Conservation (phyloP, 176 grass and related monocot species). For the Oryza coarctata region DNA sequence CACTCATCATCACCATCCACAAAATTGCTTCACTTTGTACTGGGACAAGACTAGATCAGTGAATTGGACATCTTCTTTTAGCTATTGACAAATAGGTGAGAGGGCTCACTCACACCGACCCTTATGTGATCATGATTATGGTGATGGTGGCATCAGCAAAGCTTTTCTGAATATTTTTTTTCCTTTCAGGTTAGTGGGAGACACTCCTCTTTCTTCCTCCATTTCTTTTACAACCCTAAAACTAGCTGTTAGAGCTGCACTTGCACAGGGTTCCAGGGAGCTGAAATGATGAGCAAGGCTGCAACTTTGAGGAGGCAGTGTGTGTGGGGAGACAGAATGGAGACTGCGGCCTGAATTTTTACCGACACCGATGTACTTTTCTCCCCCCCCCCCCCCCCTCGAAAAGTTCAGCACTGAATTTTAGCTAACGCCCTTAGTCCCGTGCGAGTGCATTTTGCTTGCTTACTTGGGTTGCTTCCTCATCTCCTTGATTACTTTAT, state of each 20-base stretch:
- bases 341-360: conserved; percentile 43
- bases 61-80: neutral
- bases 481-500: conserved; percentile 32
- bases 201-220: neutral
- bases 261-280: conserved; percentile 34
- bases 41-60: neutral
- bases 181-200: neutral
- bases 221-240: neutral
- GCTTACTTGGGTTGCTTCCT: conserved; percentile 3
- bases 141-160: neutral
- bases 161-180: neutral
- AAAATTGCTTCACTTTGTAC: neutral
- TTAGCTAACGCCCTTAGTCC: conserved; percentile 22
- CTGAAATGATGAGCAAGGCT: conserved; percentile 36
- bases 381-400: conserved; percentile 18
- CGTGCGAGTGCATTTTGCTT: neutral
- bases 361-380: conserved; percentile 33
- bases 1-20: neutral
- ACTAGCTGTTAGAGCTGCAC: conserved; percentile 33
- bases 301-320: conserved; percentile 15
- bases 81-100: conserved; percentile 9
- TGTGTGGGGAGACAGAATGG: conserved; percentile 35
- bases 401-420: conserved; percentile 64
- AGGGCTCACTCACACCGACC: conserved; percentile 17
- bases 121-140: conserved; percentile 28